These are phyloP conservation scores for Termitomyces bulborhizus DNA, from an alignment of 768 basidiomycete species.

Conservation along the genomic window DNA sequence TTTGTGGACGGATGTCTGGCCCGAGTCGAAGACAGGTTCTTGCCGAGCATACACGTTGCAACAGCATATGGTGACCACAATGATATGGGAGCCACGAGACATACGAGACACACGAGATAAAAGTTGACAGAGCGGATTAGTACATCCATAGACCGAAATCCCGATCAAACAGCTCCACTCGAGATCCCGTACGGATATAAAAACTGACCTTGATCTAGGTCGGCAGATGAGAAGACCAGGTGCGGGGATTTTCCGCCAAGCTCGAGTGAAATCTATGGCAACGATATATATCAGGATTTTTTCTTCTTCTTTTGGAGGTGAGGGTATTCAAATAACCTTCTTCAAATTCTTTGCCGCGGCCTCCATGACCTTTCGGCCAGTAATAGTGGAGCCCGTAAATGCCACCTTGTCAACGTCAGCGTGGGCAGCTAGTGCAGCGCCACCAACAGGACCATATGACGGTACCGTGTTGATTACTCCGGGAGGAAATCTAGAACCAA, in stretches of 20 bases:
- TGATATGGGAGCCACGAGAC: not conserved
- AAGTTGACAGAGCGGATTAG: not conserved
- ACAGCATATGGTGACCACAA: not conserved
- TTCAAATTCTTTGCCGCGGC: conserved; percentile 93
- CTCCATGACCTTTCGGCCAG: conserved; percentile 86
- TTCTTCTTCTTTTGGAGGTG: not conserved
- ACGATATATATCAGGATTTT: conserved; percentile 4
- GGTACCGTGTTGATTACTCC: conserved; percentile 89
- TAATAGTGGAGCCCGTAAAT: conserved; percentile 89
- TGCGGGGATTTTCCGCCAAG: conserved; percentile 92
- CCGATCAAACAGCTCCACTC: not conserved
- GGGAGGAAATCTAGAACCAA: conserved; percentile 64
- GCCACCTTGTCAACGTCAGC: conserved; percentile 89
- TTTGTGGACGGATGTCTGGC: not conserved
- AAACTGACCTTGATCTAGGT: conserved; percentile 73
- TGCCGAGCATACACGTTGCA: not conserved
- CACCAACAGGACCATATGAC: conserved; percentile 76
- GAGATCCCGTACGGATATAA: not conserved
- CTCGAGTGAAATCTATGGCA: conserved; percentile 73
- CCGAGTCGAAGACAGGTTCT: not conserved
- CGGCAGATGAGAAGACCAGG: conserved; percentile 85
- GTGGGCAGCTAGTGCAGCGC: conserved; percentile 80
- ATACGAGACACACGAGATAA: not conserved
- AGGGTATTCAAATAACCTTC: conserved; percentile 44
- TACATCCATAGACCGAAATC: not conserved